Conservation (phyloP, 768 basidiomycete genomes). For the Lactarius tabidus region DNA sequence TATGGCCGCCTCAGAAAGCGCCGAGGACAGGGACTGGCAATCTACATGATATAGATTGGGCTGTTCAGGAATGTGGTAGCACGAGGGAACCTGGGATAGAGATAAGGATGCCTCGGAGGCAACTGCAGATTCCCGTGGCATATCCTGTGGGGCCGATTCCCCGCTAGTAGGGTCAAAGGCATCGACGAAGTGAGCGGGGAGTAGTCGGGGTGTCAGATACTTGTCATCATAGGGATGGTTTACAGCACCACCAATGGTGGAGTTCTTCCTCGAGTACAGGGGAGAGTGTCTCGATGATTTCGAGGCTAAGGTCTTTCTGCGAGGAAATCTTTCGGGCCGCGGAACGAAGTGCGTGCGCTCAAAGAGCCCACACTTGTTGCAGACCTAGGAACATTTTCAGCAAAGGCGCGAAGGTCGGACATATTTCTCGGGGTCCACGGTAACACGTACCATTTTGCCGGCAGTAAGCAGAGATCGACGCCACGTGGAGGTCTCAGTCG, state of each 20-base stretch:
- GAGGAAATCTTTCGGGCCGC: conserved; percentile 40
- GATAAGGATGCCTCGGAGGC: neutral
- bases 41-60: neutral
- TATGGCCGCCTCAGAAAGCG: neutral
- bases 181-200: conserved; percentile 1
- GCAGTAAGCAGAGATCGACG: conserved; percentile 66
- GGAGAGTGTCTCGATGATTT: neutral
- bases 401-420: neutral
- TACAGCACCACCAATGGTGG: neutral
- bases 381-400: conserved; percentile 21
- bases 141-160: conserved; percentile 7
- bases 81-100: conserved; percentile 4
- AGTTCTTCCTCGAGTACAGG: neutral
- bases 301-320: conserved; percentile 3
- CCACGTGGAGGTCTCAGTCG: conserved; percentile 82
- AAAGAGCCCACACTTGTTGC: conserved; percentile 71
- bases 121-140: conserved; percentile 3
- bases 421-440: neutral
- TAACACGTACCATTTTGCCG: conserved; percentile 57
- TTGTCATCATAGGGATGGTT: conserved; percentile 3
- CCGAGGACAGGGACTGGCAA: conserved; percentile 6
- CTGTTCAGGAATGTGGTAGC: neutral
- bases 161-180: conserved; percentile 9
- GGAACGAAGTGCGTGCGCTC: conserved; percentile 76
- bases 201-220: neutral